Conservation (phyloP, 192 early-diverging fungal species). For the Coemansia umbellata region DNA sequence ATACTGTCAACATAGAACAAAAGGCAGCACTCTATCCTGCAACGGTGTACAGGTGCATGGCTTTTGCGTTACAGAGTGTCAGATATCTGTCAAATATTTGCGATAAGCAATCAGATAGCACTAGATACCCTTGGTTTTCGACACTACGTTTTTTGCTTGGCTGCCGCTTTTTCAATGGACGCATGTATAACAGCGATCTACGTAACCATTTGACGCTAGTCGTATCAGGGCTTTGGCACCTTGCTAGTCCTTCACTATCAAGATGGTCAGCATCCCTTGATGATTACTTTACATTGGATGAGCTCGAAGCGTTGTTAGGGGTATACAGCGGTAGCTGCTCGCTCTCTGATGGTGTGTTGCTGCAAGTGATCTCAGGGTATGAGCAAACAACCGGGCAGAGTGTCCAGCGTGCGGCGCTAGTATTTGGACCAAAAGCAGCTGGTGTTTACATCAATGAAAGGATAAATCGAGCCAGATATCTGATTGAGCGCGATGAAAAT, state of each 20-base stretch:
- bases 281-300: slow-evolving; percentile 39
- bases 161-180: slow-evolving; percentile 31
- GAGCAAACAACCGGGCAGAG: slow-evolving; percentile 42
- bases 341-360: slow-evolving; percentile 13
- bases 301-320: slow-evolving; percentile 42
- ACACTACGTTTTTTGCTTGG: slow-evolving; percentile 17
- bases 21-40: slow-evolving; percentile 6
- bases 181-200: slow-evolving; percentile 7
- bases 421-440: slow-evolving; percentile 35
- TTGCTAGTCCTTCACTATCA: slow-evolving; percentile 34
- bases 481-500: slow-evolving; percentile 43
- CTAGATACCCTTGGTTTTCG: slow-evolving; percentile 20
- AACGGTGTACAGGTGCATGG: slow-evolving; percentile 13
- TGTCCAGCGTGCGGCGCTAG: slow-evolving; percentile 29
- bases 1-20: neutral
- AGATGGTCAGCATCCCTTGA: slow-evolving; percentile 38
- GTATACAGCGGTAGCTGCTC: slow-evolving; percentile 34
- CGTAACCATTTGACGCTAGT: slow-evolving; percentile 11
- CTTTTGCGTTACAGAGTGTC: slow-evolving; percentile 5
- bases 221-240: slow-evolving; percentile 23
- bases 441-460: slow-evolving; percentile 16
- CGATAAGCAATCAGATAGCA: neutral
- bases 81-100: neutral
- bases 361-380: slow-evolving; percentile 30
- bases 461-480: slow-evolving; percentile 20